A percentile compares a stretch with the other conserved stretches of the same genome.
Evolutionary conservation across 177 flowering plant genomes (phyloP).

Genomic region (Vitis hybrid): DNA sequence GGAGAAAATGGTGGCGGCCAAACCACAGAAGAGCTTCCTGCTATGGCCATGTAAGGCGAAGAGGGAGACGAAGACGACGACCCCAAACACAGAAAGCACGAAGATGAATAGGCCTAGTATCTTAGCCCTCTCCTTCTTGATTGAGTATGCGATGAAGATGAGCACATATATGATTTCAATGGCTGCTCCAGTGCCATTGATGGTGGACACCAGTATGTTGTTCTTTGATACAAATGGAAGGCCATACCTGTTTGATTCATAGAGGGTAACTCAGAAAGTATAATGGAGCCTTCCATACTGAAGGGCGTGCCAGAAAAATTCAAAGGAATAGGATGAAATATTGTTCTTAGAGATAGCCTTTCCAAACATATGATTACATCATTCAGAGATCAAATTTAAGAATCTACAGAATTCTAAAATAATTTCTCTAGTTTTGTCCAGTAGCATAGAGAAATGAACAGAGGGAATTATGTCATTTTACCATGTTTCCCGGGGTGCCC

Average conservation of each 20-base stretch:
- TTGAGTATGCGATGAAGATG: constrained; percentile 62
- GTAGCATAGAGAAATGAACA: too few species aligned
- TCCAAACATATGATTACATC: too few species aligned
- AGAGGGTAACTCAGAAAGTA: background rate
- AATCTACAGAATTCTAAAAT: too few species aligned
- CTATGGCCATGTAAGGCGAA: constrained; percentile 54
- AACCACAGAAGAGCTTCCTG: constrained; percentile 75
- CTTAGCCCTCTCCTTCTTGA: constrained; percentile 62
- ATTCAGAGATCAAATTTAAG: too few species aligned
- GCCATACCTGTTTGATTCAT: constrained; percentile 57
- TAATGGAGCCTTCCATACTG: background rate
- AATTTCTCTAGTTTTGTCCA: too few species aligned
- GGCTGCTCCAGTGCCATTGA: constrained; percentile 74
- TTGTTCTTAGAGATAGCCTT: too few species aligned
- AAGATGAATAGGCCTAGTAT: constrained; percentile 42
- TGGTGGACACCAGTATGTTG: constrained; percentile 67
- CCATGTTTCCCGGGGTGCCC: too few species aligned
- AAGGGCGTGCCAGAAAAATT: too few species aligned
- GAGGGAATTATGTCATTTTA: too few species aligned
- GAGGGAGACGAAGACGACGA: constrained; percentile 61
- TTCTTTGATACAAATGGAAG: constrained; percentile 79
- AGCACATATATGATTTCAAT: constrained; percentile 68
- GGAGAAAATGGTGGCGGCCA: constrained; percentile 76
- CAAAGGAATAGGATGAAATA: too few species aligned
- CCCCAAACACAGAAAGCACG: constrained; percentile 48